phyloP scores from a whole-genome alignment of 2,329 filamentous ascomycete genomes.

The Aureobasidium namibiae region DNA sequence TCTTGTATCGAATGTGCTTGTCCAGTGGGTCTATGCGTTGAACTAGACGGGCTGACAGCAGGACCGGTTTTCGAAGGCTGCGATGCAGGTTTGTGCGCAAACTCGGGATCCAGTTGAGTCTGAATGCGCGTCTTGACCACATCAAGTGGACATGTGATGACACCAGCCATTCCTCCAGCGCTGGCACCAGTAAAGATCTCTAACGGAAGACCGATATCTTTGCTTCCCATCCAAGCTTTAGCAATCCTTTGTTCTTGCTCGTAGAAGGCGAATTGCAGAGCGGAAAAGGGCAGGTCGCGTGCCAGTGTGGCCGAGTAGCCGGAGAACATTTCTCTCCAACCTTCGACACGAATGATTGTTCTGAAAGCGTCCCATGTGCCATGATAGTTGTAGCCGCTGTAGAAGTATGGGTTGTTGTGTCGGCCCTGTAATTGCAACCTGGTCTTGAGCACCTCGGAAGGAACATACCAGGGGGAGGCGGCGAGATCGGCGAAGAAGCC shows the following conservation, averaged over 20 bases:
- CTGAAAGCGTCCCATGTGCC: constrained; percentile 74
- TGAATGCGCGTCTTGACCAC: constrained; percentile 96
- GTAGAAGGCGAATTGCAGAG: constrained; percentile 95
- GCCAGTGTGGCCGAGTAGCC: constrained; percentile 96
- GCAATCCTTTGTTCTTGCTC: constrained; percentile 85
- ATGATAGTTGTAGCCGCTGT: constrained; percentile 92
- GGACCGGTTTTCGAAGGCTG: constrained; percentile 12
- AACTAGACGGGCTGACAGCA: constrained; percentile 5
- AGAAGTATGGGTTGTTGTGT: constrained; percentile 89
- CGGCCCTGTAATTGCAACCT: constrained; percentile 88
- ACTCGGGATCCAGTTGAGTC: constrained; percentile 66
- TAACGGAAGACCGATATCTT: constrained; percentile 75
- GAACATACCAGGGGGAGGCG: constrained; percentile 88
- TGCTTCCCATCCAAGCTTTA: constrained; percentile 65
- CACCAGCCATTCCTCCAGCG: constrained; percentile 85
- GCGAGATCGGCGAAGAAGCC: constrained; percentile 90
- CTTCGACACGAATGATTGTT: constrained; percentile 78
- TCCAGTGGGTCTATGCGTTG: constrained; percentile 13
- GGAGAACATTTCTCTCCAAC: constrained; percentile 77
- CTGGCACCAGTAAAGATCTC: constrained; percentile 85
- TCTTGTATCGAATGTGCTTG: not conserved
- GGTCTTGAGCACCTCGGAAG: constrained; percentile 97
- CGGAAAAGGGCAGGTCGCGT: constrained; percentile 90
- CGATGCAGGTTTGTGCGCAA: constrained; percentile 18
- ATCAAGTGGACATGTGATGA: constrained; percentile 90